Conservation (phyloP, 2,329 filamentous ascomycete species). For the Talaromyces sp. region DNA sequence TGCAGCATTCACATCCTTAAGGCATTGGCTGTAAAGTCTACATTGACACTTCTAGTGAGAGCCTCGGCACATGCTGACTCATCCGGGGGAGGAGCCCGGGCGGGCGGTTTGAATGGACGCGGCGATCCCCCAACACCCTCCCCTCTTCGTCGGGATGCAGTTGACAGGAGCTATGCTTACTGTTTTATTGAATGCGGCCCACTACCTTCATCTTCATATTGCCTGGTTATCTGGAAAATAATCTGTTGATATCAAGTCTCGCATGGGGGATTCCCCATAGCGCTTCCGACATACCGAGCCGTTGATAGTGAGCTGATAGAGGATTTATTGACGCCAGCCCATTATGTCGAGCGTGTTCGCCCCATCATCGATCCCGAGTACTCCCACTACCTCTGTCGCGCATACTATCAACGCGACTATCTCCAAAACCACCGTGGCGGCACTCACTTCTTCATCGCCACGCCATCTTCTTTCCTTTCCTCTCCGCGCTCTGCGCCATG, state of each 20-base stretch:
- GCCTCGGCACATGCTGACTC: conserved; percentile 15
- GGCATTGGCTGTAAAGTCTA: neutral
- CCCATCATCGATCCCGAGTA: conserved; percentile 22
- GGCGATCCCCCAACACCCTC: conserved; percentile 6
- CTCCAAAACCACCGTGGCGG: conserved; percentile 18
- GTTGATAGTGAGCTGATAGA: conserved; percentile 6
- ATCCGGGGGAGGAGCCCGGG: conserved; percentile 11
- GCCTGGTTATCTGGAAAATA: neutral
- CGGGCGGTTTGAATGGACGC: neutral
- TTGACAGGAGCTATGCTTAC: conserved; percentile 20
- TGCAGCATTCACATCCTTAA: too few relatives aligned
- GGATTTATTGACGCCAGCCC: conserved; percentile 1
- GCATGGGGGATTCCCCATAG: conserved; percentile 18
- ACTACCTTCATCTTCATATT: neutral
- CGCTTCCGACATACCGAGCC: conserved; percentile 21
- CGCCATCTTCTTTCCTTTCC: conserved; percentile 40
- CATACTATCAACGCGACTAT: conserved; percentile 27
- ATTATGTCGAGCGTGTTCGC: conserved; percentile 31
- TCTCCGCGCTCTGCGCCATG: conserved; percentile 39
- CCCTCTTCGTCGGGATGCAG: conserved; percentile 6
- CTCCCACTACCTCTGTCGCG: conserved; percentile 22
- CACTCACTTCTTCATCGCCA: conserved; percentile 30
- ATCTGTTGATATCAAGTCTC: neutral
- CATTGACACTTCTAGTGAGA: neutral
- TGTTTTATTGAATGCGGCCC: conserved; percentile 8